Percentiles rank a stretch among this genome's conserved stretches.
Evolutionary conservation across 1,139 yeast species (phyloP).

Genomic region (Lodderomyces elongisporus): DNA sequence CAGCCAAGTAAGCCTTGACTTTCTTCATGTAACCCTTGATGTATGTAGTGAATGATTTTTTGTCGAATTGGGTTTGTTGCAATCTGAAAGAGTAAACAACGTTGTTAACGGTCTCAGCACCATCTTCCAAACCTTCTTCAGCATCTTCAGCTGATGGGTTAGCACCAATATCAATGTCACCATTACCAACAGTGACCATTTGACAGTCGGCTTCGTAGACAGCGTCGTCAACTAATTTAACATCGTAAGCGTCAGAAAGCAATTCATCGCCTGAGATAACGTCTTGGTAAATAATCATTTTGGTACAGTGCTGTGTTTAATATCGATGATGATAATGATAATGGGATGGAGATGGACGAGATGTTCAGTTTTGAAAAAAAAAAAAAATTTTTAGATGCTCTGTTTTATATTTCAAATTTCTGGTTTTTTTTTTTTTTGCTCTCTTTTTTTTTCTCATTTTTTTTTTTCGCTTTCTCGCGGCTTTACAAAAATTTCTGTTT

Average conservation of each 20-base stretch:
- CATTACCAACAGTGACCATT: conserved; percentile 79
- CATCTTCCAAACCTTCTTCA: conserved; percentile 76
- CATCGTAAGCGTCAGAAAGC: conserved; percentile 95
- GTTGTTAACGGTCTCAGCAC: conserved; percentile 89
- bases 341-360: no score
- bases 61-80: conserved; percentile 92
- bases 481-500: no score
- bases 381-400: conserved; percentile 1
- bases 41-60: conserved; percentile 93
- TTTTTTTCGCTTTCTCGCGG: no score
- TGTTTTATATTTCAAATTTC: no score
- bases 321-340: no score
- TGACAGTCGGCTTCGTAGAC: conserved; percentile 96
- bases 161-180: conserved; percentile 96
- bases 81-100: conserved; percentile 98
- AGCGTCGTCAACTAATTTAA: conserved; percentile 78
- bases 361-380: no score
- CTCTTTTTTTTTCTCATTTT: no score
- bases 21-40: conserved; percentile 98
- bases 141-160: conserved; percentile 98
- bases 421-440: no score
- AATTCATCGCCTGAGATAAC: conserved; percentile 92
- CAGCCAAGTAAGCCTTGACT: conserved; percentile 84
- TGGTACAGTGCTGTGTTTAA: conserved; percentile 6
- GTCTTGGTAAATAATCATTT: conserved; percentile 54